Conservation (phyloP, 805 yeast genomes). For the Candida silvatica region DNA sequence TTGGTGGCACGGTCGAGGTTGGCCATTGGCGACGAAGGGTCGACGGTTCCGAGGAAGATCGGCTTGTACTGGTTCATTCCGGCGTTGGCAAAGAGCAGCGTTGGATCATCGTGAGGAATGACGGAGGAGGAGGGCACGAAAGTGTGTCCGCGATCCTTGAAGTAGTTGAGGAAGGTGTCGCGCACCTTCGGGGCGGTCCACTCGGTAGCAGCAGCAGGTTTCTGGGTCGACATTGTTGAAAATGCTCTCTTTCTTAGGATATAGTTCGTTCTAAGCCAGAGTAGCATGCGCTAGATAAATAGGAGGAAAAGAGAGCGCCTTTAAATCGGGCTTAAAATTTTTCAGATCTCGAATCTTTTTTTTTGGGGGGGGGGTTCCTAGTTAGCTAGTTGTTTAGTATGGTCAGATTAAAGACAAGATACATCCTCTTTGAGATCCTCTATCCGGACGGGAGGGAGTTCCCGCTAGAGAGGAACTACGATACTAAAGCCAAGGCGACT, state of each 20-base stretch:
- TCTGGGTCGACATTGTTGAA: constrained; percentile 7
- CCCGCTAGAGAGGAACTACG: background rate
- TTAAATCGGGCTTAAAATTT: too few species aligned
- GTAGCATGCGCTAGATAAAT: too few species aligned
- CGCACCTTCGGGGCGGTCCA: constrained; percentile 55
- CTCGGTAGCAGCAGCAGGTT: constrained; percentile 2
- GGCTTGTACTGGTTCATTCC: constrained; percentile 99
- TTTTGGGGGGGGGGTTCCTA: background rate
- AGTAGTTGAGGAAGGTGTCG: constrained; percentile 76
- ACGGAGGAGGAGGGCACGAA: constrained; percentile 92
- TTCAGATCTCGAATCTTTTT: constrained; percentile 2
- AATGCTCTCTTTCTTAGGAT: too few species aligned
- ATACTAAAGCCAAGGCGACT: constrained; percentile 20
- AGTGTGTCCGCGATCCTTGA: constrained; percentile 59
- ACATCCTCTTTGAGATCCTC: constrained; percentile 70
- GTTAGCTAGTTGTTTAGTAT: constrained; percentile 34
- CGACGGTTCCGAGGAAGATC: constrained; percentile 93
- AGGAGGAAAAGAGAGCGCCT: background rate
- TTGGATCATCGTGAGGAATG: constrained; percentile 97
- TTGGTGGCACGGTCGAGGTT: constrained; percentile 81
- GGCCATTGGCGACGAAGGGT: constrained; percentile 85
- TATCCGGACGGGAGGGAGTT: constrained; percentile 39
- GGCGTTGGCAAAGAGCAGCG: constrained; percentile 93
- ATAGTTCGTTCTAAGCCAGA: too few species aligned
- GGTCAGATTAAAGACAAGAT: constrained; percentile 87